Percentiles rank a stretch among this genome's conserved stretches.
phyloP scores from a whole-genome alignment of 176 grass and related monocot genomes.

The Dendrocalamus sinicus region DNA sequence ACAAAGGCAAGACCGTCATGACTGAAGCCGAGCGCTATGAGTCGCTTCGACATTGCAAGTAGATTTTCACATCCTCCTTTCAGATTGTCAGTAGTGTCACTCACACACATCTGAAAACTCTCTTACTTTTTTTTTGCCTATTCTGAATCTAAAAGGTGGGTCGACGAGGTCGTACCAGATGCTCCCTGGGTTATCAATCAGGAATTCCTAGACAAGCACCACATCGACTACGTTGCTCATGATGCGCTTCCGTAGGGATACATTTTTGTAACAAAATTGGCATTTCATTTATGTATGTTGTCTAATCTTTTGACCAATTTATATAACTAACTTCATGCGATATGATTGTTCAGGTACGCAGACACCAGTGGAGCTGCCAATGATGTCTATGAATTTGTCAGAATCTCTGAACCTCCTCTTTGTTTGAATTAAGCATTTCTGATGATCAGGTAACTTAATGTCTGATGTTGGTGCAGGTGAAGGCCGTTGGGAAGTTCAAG shows the following conservation, averaged over 20 bases:
- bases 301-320: background rate
- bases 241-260: slow-evolving; percentile 72
- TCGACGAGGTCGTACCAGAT: slow-evolving; percentile 80
- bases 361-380: slow-evolving; percentile 87
- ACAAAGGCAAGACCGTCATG: slow-evolving; percentile 86
- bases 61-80: slow-evolving; percentile 21
- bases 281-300: background rate
- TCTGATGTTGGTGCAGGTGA: slow-evolving; percentile 62
- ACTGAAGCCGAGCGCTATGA: slow-evolving; percentile 71
- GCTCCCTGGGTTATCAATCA: slow-evolving; percentile 71
- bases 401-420: slow-evolving; percentile 14
- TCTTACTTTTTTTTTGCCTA: slow-evolving; percentile 3
- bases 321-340: background rate
- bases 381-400: slow-evolving; percentile 89
- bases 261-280: background rate
- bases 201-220: slow-evolving; percentile 77
- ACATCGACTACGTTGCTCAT: slow-evolving; percentile 70
- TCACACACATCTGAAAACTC: background rate
- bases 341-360: slow-evolving; percentile 61
- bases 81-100: background rate
- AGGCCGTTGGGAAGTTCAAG: slow-evolving; percentile 79
- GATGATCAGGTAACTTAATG: background rate
- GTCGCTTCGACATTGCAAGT: slow-evolving; percentile 90
- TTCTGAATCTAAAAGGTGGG: slow-evolving; percentile 56
- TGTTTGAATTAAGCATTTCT: background rate